A percentile compares a stretch with the other conserved stretches of the same genome.
phyloP scores from a whole-genome alignment of 176 grass and related monocot genomes.

The Rhynchospora breviuscula region DNA sequence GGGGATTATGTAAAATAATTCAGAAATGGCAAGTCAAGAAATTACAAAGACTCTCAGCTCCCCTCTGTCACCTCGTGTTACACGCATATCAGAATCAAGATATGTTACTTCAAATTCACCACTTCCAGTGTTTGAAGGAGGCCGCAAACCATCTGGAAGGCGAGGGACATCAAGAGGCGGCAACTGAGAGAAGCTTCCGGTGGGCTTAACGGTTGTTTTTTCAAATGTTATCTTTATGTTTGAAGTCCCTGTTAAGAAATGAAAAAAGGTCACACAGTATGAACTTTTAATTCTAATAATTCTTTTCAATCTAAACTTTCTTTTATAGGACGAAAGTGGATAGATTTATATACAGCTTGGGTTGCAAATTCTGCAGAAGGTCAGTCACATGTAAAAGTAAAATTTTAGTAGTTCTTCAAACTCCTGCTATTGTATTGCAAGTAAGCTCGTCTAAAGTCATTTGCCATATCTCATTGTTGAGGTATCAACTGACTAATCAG shows the following conservation, averaged over 20 bases:
- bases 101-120: constrained; percentile 93
- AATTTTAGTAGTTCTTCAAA: background rate
- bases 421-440: background rate
- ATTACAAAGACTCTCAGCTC: constrained; percentile 92
- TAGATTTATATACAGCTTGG: background rate
- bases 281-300: background rate
- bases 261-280: background rate
- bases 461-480: background rate
- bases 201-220: constrained; percentile 85
- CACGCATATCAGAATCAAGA: constrained; percentile 62
- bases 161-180: constrained; percentile 75
- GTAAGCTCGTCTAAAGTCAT: background rate
- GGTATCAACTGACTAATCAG: background rate
- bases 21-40: constrained; percentile 32
- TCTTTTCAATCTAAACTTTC: background rate
- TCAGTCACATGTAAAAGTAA: background rate
- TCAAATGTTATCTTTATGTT: constrained; percentile 71
- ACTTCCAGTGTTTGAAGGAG: constrained; percentile 61
- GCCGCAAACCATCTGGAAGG: constrained; percentile 59
- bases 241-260: constrained; percentile 35
- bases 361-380: background rate
- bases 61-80: constrained; percentile 71
- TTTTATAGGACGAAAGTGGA: no score
- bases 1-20: background rate
- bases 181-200: constrained; percentile 62